These are phyloP conservation scores for Alternaria sp. DNA, from an alignment of 2,329 filamentous ascomycete species.

Conservation along the genomic window DNA sequence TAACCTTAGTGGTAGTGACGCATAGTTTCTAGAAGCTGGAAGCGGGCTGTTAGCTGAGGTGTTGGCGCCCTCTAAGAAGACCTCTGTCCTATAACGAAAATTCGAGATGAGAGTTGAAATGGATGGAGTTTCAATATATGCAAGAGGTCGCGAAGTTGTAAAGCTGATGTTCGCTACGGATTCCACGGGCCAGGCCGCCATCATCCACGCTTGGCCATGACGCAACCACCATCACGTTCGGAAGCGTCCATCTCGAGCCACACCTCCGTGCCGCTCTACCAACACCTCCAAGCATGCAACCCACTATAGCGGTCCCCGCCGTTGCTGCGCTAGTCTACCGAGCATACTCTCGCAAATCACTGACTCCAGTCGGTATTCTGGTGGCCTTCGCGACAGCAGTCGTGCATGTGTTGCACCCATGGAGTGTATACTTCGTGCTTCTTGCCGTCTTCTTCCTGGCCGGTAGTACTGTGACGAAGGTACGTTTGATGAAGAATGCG, in stretches of 20 bases:
- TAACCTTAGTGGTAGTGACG: not conserved
- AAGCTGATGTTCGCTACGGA: not conserved
- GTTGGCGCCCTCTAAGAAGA: not conserved
- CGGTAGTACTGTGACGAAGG: constrained; percentile 83
- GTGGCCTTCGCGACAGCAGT: constrained; percentile 75
- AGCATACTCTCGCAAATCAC: constrained; percentile 58
- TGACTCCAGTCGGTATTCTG: constrained; percentile 78
- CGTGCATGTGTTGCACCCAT: constrained; percentile 89
- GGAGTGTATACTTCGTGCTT: constrained; percentile 87
- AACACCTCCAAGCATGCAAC: constrained; percentile 32
- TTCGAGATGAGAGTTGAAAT: not conserved
- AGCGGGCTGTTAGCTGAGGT: not conserved
- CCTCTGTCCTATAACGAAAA: not conserved
- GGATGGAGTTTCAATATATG: not conserved
- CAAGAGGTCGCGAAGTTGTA: not conserved
- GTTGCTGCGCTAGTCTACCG: constrained; percentile 48
- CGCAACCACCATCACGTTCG: constrained; percentile 8
- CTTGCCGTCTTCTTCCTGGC: constrained; percentile 85
- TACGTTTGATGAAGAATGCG: constrained; percentile 40
- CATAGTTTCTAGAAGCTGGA: not conserved
- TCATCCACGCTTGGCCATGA: constrained; percentile 8
- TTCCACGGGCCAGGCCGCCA: not conserved
- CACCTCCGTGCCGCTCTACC: constrained; percentile 18
- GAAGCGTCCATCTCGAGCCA: constrained; percentile 3
- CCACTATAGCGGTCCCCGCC: constrained; percentile 39